Base-by-base conservation (phyloP, 495 filamentous ascomycete species). In the Aspergillus kassunensis region DNA sequence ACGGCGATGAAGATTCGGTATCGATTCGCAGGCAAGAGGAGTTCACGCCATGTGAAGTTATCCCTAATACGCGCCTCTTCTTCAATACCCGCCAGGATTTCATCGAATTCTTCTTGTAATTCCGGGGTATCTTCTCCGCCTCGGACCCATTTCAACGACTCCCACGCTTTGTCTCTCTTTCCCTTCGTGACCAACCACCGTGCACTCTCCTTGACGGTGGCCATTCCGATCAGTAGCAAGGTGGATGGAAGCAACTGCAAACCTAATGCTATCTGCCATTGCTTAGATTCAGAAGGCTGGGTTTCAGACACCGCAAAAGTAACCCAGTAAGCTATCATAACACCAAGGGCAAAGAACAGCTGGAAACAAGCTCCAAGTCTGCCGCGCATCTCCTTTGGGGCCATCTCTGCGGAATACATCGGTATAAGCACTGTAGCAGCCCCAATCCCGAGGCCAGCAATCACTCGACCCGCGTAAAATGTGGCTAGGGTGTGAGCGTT, bases 381-480 rank as follows among this genome's bases (percentile, higher is more conserved):
- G 10, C 77, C 78, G 23, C 78, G 67, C 31, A 81, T 68, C 16
- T 76, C 69, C 53, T 77, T 77, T 0, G 78, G 77, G 31, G 76
- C 71, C 66, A 74, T 80, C 59, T 82, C 80, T 3, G 74, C 71
- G 12, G 67, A 64, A 42, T 71, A 80, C 65, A 79, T 79, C 3
- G 81, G 80, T 1, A 81, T 74, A 20, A 79, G 60, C 6, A 76
- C 75, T 0, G 77, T 79, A 2, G 77, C 74, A 7, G 70, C 71
- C 1, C 80, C 80, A 44, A 83, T 73, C 0, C 80, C 81, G n/a
- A 84, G 27, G 2, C 80, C 79, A 0, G 76, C 71, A 30, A 83
- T 61, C 1, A 80, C 70, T 42, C 78, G 62, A n/a, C 66, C 70
- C 7, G 66, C 66, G 46, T 78, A 76, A 49, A 74, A 78, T 9